phyloP scores from a whole-genome alignment of 805 yeast genomes.

The Candida schatavii region DNA sequence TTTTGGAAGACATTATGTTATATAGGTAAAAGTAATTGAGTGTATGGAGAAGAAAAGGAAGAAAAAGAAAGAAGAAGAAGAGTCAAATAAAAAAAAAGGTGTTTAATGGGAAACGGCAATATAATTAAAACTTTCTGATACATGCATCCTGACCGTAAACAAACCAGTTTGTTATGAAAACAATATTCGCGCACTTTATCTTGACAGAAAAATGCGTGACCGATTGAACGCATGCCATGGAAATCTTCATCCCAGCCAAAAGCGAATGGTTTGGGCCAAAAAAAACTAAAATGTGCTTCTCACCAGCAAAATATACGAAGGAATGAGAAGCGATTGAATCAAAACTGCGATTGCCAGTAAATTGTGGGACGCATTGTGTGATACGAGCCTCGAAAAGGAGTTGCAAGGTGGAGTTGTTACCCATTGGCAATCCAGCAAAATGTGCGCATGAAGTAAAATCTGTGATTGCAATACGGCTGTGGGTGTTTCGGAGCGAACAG shows the following conservation, averaged over 20 bases:
- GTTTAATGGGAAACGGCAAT: not conserved
- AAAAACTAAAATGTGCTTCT: no score
- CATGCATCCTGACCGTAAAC: not conserved
- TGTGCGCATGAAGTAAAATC: no score
- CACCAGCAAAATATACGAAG: no score
- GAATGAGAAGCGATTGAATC: no score
- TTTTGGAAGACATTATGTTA: constrained; percentile 33
- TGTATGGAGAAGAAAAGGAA: constrained; percentile 7
- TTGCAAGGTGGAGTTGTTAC: no score
- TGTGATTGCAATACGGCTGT: no score
- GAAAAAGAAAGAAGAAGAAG: constrained; percentile 10
- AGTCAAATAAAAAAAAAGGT: constrained; percentile 3
- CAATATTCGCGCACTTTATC: constrained; percentile 1
- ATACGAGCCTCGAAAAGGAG: no score
- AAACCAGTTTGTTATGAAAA: constrained; percentile 1
- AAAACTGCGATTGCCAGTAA: no score
- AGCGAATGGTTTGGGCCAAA: not conserved
- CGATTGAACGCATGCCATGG: constrained; percentile 1
- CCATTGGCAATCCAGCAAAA: no score
- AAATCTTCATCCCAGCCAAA: constrained; percentile 1
- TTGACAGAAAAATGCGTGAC: constrained; percentile 2
- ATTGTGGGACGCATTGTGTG: no score
- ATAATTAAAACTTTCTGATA: not conserved
- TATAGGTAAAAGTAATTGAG: not conserved
- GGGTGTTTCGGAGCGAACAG: no score